Conservation (phyloP, 2,329 filamentous ascomycete species). For the Dactylellina cionopaga region DNA sequence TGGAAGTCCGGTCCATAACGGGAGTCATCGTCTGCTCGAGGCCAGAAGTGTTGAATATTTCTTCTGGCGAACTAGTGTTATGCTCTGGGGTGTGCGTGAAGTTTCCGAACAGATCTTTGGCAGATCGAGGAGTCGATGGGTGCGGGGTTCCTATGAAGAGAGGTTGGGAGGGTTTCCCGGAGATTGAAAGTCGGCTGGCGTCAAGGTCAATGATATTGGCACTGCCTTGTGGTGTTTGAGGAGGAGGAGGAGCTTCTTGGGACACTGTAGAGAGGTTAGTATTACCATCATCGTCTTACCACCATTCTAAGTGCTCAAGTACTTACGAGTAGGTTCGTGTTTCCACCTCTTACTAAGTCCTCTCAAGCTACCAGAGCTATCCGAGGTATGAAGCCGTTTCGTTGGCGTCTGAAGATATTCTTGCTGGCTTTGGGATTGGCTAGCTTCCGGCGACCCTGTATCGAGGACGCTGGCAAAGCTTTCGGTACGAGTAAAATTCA, state of each 20-base stretch:
- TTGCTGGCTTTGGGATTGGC: constrained; percentile 39
- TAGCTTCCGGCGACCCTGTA: constrained; percentile 36
- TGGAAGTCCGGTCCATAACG: constrained; percentile 69
- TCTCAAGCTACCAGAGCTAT: constrained; percentile 42
- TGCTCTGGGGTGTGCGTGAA: constrained; percentile 30
- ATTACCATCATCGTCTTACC: background rate
- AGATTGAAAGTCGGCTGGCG: constrained; percentile 84
- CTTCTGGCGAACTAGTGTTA: constrained; percentile 59
- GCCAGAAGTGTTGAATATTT: constrained; percentile 72
- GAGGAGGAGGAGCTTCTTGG: constrained; percentile 35
- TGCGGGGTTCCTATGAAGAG: constrained; percentile 17
- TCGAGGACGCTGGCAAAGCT: constrained; percentile 52
- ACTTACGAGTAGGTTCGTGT: constrained; percentile 35
- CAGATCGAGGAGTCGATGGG: constrained; percentile 45
- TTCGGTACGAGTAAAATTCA: constrained; percentile 58
- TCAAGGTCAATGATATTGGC: constrained; percentile 69
- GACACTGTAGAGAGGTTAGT: constrained; percentile 58
- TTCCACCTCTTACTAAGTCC: constrained; percentile 47
- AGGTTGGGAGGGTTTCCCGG: constrained; percentile 59
- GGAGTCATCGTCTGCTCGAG: constrained; percentile 69
- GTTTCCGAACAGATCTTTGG: constrained; percentile 60
- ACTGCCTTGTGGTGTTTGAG: constrained; percentile 69
- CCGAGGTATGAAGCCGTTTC: constrained; percentile 43
- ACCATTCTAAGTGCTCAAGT: constrained; percentile 3
- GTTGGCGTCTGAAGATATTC: constrained; percentile 48